Evolutionary conservation across 257 asterid species (phyloP).

Genomic region (Avicennia marina): DNA sequence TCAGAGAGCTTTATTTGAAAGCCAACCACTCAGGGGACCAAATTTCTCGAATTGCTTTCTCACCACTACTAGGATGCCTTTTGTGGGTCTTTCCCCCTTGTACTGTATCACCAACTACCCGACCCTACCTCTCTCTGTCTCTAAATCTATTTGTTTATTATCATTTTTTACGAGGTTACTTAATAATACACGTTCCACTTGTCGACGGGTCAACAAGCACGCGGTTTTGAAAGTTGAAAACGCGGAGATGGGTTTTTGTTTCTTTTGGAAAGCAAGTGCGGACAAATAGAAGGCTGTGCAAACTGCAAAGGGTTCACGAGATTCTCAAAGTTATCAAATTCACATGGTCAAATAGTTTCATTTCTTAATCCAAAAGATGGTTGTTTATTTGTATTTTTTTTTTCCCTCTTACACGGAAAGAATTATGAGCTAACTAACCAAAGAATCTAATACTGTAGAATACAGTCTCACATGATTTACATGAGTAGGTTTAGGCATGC

Average conservation of each 20-base stretch:
- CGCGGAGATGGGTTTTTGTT: conserved; percentile 5
- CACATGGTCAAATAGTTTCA: conserved; percentile 3
- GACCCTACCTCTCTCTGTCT: no score
- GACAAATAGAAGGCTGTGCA: neutral
- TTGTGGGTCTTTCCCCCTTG: neutral
- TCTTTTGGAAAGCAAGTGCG: neutral
- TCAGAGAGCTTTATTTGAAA: conserved; percentile 14
- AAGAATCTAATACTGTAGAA: no score
- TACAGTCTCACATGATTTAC: no score
- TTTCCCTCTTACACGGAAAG: no score
- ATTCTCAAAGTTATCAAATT: conserved; percentile 1
- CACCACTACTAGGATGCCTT: neutral
- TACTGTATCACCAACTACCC: no score
- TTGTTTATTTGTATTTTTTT: neutral
- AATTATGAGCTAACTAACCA: no score
- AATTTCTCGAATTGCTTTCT: conserved; percentile 14
- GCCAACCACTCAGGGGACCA: conserved; percentile 13
- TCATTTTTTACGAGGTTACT: no score
- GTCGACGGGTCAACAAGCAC: no score
- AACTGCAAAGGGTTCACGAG: conserved; percentile 2
- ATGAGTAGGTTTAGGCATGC: neutral
- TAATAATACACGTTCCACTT: no score
- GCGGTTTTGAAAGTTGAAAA: conserved; percentile 27
- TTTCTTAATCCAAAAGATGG: neutral
- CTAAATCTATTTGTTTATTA: no score